Percentiles rank a stretch among this genome's conserved stretches.
Conservation (phyloP, 495 filamentous ascomycete species). For the Cairneyella variabilis region DNA sequence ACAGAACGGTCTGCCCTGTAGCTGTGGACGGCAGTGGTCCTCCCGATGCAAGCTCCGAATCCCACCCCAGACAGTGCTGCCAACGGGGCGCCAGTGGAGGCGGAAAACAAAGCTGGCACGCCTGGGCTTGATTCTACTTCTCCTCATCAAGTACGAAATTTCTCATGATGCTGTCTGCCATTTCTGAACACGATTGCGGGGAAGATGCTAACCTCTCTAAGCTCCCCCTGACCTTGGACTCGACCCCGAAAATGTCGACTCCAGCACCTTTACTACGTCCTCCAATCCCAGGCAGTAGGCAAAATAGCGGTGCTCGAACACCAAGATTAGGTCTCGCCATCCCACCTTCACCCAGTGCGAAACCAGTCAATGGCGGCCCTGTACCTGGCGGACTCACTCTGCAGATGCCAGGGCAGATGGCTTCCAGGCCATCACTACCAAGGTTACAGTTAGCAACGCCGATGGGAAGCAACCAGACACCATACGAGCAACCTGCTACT, state of each 20-base stretch:
- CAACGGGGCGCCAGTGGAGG: constrained; percentile 11
- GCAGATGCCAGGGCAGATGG: constrained; percentile 29
- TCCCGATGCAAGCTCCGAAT: constrained; percentile 22
- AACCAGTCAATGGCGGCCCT: constrained; percentile 51
- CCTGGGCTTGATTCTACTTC: constrained; percentile 1
- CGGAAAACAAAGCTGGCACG: constrained; percentile 6
- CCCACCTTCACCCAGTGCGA: constrained; percentile 74
- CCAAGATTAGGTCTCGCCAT: constrained; percentile 86
- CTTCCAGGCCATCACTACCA: constrained; percentile 58
- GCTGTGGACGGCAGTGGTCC: constrained; percentile 15
- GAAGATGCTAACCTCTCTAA: constrained; percentile 10
- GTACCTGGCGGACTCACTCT: constrained; percentile 28
- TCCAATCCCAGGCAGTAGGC: constrained; percentile 71
- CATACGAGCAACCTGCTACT: constrained; percentile 52
- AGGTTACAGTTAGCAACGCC: constrained; percentile 79
- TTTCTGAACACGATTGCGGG: background rate
- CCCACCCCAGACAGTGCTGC: constrained; percentile 8
- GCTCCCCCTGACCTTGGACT: constrained; percentile 13
- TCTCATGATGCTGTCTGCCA: background rate
- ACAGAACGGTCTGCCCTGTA: no score
- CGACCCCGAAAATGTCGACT: constrained; percentile 60
- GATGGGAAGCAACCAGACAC: constrained; percentile 67
- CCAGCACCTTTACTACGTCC: constrained; percentile 78
- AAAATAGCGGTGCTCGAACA: constrained; percentile 55
- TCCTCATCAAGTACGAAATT: constrained; percentile 3